A percentile compares a stretch with the other conserved stretches of the same genome.
Conservation (phyloP, 2,329 filamentous ascomycete genomes). For the Cladophialophora exuberans region DNA sequence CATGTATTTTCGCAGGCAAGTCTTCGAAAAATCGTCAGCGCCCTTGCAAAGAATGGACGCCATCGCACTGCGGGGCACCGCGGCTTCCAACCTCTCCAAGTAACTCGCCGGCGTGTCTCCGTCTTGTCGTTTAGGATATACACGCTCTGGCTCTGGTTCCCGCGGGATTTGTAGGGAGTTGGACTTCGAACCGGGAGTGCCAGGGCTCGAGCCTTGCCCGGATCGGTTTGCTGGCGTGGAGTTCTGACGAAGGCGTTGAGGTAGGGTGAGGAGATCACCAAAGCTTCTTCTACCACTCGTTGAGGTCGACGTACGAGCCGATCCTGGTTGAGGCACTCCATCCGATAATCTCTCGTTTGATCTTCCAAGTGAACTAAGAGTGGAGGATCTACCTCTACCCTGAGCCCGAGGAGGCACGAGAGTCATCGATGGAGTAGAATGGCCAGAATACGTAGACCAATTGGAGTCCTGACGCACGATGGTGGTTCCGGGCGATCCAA, state of each 20-base stretch:
- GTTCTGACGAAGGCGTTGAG: slow-evolving; percentile 76
- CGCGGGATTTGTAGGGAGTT: slow-evolving; percentile 79
- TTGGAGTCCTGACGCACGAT: slow-evolving; percentile 64
- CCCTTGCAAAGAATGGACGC: slow-evolving; percentile 84
- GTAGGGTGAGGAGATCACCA: slow-evolving; percentile 80
- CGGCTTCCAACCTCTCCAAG: slow-evolving; percentile 78
- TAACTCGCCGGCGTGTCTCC: slow-evolving; percentile 91
- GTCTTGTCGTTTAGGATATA: slow-evolving; percentile 78
- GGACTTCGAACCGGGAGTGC: slow-evolving; percentile 76
- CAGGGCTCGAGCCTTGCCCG: slow-evolving; percentile 62
- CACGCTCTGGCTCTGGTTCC: slow-evolving; percentile 61
- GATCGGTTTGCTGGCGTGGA: slow-evolving; percentile 72
- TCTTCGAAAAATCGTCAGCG: slow-evolving; percentile 79
- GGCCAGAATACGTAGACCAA: slow-evolving; percentile 67
- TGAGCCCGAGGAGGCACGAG: slow-evolving; percentile 63
- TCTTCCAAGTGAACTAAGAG: slow-evolving; percentile 78
- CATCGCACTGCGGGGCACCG: slow-evolving; percentile 78
- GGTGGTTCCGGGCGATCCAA: slow-evolving; percentile 47
- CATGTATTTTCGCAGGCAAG: slow-evolving; percentile 92
- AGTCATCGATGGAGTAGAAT: slow-evolving; percentile 60
- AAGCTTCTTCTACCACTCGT: slow-evolving; percentile 88
- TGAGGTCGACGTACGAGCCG: slow-evolving; percentile 75
- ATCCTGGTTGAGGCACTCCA: slow-evolving; percentile 61
- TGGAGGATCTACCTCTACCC: slow-evolving; percentile 80
- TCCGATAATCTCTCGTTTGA: slow-evolving; percentile 64